Evolutionary conservation across 495 filamentous ascomycete genomes (phyloP), one percentile per base, ranked within the genome.

Genomic region (Penicillium tannophilum): DNA sequence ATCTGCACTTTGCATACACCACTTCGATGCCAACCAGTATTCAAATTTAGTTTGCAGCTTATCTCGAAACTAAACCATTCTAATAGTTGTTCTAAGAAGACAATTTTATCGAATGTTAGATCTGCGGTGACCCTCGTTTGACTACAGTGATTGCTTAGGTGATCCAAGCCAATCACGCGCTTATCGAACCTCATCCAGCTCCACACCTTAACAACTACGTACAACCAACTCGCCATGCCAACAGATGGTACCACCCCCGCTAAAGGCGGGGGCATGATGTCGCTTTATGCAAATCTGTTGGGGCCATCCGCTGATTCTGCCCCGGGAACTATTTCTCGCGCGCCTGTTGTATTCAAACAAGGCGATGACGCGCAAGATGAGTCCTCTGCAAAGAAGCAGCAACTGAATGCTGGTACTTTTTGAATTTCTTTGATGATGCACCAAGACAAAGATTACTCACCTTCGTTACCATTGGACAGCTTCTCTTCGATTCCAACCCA

Each of bases 401-500:
- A 82, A 65, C 74, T 90, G 65, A 90, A 86, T 81, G 76, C 90
- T 76, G 89, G 90, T 92, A 88, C 68, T 74, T 73, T 70, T 60
- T 41, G 56, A 68, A 71, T 63, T 52, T 56, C 52, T 54, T 56
- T 51, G 49, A 63, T 56, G 39, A 54, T 54, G 31, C 54, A 60
- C 69, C 41, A 60, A 59, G 63, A 68, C 65, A 60, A 51, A 65
- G 58, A 74, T 74, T 77, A 73, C 80, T 86, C 76, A 86, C 79
- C 65, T 68, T n/a, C 63, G 71, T 68, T 44, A 71, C 70, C 50
- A 33, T 69, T 58, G 59, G 56, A 66, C 69, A 87, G 86, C 82
- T 74, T 85, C 90, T 65, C 80, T 97, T 60, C 88, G 89, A 67
- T 97, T 97, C 76, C 93, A 96, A 70, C 93, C 93, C 42, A 89